Conservation (phyloP, 83 land plant species). For the Diphasiastrum complanatum region DNA sequence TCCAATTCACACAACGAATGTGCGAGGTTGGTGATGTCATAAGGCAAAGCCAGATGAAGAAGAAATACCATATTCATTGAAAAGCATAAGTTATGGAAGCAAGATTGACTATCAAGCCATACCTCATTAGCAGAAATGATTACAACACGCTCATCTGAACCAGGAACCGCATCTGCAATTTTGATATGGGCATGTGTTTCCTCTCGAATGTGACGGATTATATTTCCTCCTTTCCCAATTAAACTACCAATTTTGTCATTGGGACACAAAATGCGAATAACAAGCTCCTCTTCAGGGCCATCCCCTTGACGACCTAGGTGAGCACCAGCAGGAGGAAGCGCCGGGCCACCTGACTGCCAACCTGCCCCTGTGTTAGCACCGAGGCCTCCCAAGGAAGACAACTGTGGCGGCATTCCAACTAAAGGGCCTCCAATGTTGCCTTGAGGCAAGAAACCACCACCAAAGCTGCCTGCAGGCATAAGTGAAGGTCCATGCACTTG, state of each 20-base stretch:
- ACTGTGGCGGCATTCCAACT: conserved; percentile 12
- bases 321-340: conserved; percentile 3
- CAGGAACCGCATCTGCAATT: conserved; percentile 46
- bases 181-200: conserved; percentile 64
- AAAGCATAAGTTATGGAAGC: background rate
- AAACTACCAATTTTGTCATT: conserved; percentile 68
- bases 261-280: conserved; percentile 55
- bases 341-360: conserved; percentile 1
- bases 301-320: conserved; percentile 1
- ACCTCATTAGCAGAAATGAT: conserved; percentile 61
- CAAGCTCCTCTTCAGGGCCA: conserved; percentile 40
- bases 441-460: conserved; percentile 13
- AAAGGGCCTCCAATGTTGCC: conserved; percentile 24
- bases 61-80: background rate
- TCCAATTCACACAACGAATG: too few species aligned
- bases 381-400: conserved; percentile 3
- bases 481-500: background rate
- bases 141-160: conserved; percentile 63
- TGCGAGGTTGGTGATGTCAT: too few species aligned
- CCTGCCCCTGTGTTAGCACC: conserved; percentile 10
- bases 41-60: background rate
- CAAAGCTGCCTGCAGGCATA: conserved; percentile 13
- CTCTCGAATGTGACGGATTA: conserved; percentile 49
- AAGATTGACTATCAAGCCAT: background rate
- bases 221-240: conserved; percentile 71